Base-by-base conservation (phyloP, 164 flowering plant species). In the Brasenia schreberi region DNA sequence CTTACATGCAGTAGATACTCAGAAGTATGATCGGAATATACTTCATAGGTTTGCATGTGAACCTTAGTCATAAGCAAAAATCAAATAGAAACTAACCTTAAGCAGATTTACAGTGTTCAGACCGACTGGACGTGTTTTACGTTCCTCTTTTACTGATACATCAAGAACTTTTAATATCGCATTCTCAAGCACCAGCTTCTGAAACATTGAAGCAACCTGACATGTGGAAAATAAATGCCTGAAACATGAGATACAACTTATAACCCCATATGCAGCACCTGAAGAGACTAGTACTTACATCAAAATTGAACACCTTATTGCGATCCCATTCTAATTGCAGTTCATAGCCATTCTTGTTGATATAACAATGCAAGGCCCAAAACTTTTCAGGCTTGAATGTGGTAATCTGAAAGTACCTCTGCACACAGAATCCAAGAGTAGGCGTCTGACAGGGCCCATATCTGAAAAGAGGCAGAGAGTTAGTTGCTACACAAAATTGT, bases 371-470 rank as follows among this genome's bases (percentile, higher is more conserved):
- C 79, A 93, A 39, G 42, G 78, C 65, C 98, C 98, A 93, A 77
- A 83, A 93, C 66, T 83, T 90, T 75, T 93, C 94, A 12, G 96
- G 97, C 81, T 86, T 87, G 74, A 93, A 93, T 61, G 90, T 85
- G 49, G 79, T 83, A 68, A 93, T 90, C 73, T 88, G 90, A 75
- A 93, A 75, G 81, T 93, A 79, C 12, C 98, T 89, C 65, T 90
- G 96, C 45, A 93, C 97, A 75, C 98, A 93, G 67, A 93, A 93
- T 63, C 98, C 97, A 71, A 93, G 96, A 16, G 98, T 93, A 61
- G 98, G 98, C 69, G 98, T 93, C 77, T 93, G 98, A 72, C 98
- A 93, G 33, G 98, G 98, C 42, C 98, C 98, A 75, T 90, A 93
- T 18, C 98, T 93, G 92, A 74, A 78, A 81, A 60, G 23, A 44